phyloP scores from a whole-genome alignment of 805 yeast species.

The Kuraishia piskuri region DNA sequence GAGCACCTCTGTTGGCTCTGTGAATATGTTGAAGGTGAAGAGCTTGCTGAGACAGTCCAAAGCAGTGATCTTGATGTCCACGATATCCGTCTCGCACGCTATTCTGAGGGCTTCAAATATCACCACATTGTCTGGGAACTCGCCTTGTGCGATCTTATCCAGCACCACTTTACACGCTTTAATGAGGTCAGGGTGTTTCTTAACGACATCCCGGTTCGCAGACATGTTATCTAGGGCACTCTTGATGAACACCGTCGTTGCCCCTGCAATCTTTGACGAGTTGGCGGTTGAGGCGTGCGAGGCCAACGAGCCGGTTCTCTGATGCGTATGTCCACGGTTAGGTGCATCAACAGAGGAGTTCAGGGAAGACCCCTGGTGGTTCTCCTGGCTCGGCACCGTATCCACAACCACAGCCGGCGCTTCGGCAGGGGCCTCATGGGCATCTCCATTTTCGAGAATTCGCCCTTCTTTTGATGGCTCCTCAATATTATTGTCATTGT shows the following conservation, averaged over 20 bases:
- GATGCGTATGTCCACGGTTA: neutral
- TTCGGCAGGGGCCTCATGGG: neutral
- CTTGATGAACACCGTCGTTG: constrained; percentile 24
- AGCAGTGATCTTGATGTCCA: constrained; percentile 62
- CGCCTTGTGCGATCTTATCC: constrained; percentile 29
- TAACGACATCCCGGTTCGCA: constrained; percentile 23
- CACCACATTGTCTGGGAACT: constrained; percentile 34
- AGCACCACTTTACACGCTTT: constrained; percentile 30
- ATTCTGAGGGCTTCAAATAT: constrained; percentile 73
- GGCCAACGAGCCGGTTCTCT: neutral
- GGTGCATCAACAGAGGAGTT: neutral
- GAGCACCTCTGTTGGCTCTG: constrained; percentile 40
- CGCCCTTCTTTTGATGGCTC: neutral
- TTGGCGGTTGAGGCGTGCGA: constrained; percentile 7
- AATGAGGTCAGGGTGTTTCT: constrained; percentile 35
- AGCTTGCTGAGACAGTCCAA: constrained; percentile 82
- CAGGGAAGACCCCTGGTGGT: neutral
- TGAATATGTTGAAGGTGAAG: constrained; percentile 79
- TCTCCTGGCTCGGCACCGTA: neutral
- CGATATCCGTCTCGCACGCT: constrained; percentile 61
- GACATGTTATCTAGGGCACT: constrained; percentile 21
- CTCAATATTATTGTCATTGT: neutral
- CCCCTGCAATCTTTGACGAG: constrained; percentile 8
- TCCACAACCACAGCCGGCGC: neutral
- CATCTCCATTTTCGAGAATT: neutral